Evolutionary conservation across 495 filamentous ascomycete genomes (phyloP).

Genomic region (Xylaria grammica): DNA sequence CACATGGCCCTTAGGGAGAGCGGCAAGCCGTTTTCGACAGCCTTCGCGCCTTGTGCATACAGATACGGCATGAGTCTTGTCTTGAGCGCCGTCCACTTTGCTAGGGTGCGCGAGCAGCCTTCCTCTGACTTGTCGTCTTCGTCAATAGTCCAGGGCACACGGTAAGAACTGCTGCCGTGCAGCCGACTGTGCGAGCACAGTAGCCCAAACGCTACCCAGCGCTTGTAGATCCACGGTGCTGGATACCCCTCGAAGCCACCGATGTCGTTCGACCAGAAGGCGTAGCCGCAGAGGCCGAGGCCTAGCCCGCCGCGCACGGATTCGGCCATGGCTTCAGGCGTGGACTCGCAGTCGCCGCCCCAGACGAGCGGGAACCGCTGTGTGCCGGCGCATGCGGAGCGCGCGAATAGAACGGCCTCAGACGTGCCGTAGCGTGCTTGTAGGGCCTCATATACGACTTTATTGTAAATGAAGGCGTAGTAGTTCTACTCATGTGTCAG

Average conservation of each 20-base stretch:
- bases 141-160: slow-evolving; percentile 75
- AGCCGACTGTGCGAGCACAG: slow-evolving; percentile 71
- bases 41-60: slow-evolving; percentile 56
- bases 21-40: slow-evolving; percentile 54
- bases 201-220: slow-evolving; percentile 76
- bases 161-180: slow-evolving; percentile 69
- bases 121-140: slow-evolving; percentile 53
- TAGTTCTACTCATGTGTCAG: slow-evolving; percentile 54
- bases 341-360: slow-evolving; percentile 74
- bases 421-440: slow-evolving; percentile 61
- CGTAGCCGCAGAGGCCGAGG: slow-evolving; percentile 68
- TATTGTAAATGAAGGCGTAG: slow-evolving; percentile 74
- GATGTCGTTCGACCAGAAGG: slow-evolving; percentile 75
- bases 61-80: slow-evolving; percentile 69
- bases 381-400: slow-evolving; percentile 67
- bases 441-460: slow-evolving; percentile 69
- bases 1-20: slow-evolving; percentile 64
- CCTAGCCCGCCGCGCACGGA: slow-evolving; percentile 71
- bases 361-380: slow-evolving; percentile 71
- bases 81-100: slow-evolving; percentile 65
- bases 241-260: slow-evolving; percentile 75
- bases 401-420: slow-evolving; percentile 70
- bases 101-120: slow-evolving; percentile 59
- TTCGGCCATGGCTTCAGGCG: slow-evolving; percentile 75
- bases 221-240: slow-evolving; percentile 72